Evolutionary conservation across 257 asterid species (phyloP).

Genomic region (Solanum chilense): DNA sequence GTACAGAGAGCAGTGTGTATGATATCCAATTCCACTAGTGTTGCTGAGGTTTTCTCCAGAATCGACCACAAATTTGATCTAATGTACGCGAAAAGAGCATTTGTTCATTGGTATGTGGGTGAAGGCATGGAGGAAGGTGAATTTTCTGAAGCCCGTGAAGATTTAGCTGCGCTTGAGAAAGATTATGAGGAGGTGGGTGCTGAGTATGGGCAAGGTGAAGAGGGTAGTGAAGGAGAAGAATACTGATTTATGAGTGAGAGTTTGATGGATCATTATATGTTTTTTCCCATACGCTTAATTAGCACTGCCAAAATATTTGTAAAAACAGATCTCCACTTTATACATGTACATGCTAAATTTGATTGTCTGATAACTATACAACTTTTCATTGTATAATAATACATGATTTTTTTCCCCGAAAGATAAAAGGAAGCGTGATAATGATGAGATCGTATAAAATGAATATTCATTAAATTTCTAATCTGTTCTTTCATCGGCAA

Average conservation of each 20-base stretch:
- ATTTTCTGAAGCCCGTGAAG: slow-evolving; percentile 6
- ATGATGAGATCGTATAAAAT: background rate
- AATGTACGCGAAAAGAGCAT: slow-evolving; percentile 3
- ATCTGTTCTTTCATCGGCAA: background rate
- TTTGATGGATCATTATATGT: background rate
- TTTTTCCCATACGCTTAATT: background rate
- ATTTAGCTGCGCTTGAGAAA: slow-evolving; percentile 6
- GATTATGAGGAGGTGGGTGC: slow-evolving; percentile 7
- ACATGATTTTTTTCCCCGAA: background rate
- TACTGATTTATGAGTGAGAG: background rate
- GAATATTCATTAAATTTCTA: too few species aligned
- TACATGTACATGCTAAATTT: background rate
- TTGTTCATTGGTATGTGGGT: slow-evolving; percentile 10
- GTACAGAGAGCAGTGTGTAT: slow-evolving; percentile 4
- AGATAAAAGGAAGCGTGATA: background rate
- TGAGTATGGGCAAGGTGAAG: slow-evolving; percentile 1
- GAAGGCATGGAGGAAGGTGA: slow-evolving; percentile 9
- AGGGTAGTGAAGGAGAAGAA: slow-evolving; percentile 2
- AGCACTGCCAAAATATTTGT: background rate
- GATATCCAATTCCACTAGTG: slow-evolving; percentile 3
- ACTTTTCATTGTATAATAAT: background rate
- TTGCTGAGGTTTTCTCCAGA: slow-evolving; percentile 1
- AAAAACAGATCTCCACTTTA: background rate
- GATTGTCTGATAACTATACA: background rate
- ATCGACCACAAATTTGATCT: slow-evolving; percentile 3